phyloP scores from a whole-genome alignment of 164 flowering plant species.

The Magnolia kwangsiensis region DNA sequence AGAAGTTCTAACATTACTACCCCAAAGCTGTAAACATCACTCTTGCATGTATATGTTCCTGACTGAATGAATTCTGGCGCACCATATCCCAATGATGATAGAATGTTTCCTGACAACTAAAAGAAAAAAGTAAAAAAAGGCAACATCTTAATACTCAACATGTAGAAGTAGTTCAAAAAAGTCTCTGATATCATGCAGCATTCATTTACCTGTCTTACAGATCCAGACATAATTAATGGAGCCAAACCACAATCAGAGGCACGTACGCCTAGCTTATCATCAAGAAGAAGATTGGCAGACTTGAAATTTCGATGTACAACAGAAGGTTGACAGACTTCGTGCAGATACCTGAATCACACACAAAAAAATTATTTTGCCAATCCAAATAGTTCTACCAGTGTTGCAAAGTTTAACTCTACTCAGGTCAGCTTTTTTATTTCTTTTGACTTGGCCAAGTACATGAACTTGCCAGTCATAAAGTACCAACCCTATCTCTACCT shows the following conservation, averaged over 20 bases:
- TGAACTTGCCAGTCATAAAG: too few species aligned
- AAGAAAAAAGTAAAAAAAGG: constrained; percentile 21
- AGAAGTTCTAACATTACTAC: constrained; percentile 94
- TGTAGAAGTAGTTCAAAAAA: neutral
- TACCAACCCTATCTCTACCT: too few species aligned
- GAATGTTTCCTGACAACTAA: constrained; percentile 80
- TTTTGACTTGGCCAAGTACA: too few species aligned
- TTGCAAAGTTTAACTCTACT: too few species aligned
- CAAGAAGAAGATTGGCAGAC: constrained; percentile 83
- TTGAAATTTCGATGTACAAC: constrained; percentile 80
- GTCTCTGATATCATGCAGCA: neutral
- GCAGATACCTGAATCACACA: constrained; percentile 65
- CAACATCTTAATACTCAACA: neutral
- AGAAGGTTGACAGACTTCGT: constrained; percentile 84
- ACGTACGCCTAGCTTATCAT: constrained; percentile 63
- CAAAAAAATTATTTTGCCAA: neutral
- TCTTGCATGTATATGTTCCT: constrained; percentile 66
- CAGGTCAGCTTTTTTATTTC: too few species aligned
- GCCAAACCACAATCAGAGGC: constrained; percentile 94
- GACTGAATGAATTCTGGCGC: constrained; percentile 80
- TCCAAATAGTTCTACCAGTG: neutral
- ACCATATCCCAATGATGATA: constrained; percentile 63
- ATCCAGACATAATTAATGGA: constrained; percentile 57
- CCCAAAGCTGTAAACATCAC: constrained; percentile 98
- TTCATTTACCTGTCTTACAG: constrained; percentile 75